A percentile compares a stretch with the other conserved stretches of the same genome.
Evolutionary conservation across 352 stramenopile genomes (phyloP).

Genomic region (Phytophthora multivora): DNA sequence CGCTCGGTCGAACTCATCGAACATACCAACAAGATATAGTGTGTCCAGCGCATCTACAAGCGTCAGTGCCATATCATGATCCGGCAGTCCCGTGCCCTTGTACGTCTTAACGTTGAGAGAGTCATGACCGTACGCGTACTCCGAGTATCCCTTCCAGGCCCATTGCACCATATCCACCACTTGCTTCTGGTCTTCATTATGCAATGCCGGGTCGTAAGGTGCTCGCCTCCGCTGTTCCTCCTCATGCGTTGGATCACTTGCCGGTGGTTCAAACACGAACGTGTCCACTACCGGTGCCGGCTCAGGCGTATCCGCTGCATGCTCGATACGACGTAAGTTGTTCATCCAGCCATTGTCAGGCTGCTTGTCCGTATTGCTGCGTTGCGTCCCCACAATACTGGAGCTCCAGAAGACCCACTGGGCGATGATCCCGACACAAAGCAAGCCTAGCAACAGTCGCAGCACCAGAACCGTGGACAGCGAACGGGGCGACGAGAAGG

Average conservation of each 20-base stretch:
- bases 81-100: conserved; percentile 52
- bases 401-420: conserved; percentile 57
- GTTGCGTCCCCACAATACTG: conserved; percentile 15
- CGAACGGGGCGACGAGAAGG: neutral
- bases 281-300: conserved; percentile 1
- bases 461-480: conserved; percentile 43
- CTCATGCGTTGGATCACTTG: conserved; percentile 28
- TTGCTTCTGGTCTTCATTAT: conserved; percentile 63
- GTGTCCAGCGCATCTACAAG: conserved; percentile 83
- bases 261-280: conserved; percentile 29
- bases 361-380: neutral
- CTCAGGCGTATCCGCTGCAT: conserved; percentile 13
- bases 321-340: conserved; percentile 41
- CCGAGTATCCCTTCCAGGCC: conserved; percentile 83
- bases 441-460: conserved; percentile 44
- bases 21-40: conserved; percentile 76
- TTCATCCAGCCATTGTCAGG: conserved; percentile 45
- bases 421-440: conserved; percentile 46
- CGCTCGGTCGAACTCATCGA: conserved; percentile 76
- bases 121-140: conserved; percentile 73
- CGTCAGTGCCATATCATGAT: conserved; percentile 80
- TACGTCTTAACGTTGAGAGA: conserved; percentile 72
- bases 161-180: conserved; percentile 72
- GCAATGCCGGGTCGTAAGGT: conserved; percentile 48
- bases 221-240: conserved; percentile 44